These are phyloP conservation scores for Kluyveromyces aestuarii DNA, from an alignment of 805 yeast genomes.

Conservation along the genomic window DNA sequence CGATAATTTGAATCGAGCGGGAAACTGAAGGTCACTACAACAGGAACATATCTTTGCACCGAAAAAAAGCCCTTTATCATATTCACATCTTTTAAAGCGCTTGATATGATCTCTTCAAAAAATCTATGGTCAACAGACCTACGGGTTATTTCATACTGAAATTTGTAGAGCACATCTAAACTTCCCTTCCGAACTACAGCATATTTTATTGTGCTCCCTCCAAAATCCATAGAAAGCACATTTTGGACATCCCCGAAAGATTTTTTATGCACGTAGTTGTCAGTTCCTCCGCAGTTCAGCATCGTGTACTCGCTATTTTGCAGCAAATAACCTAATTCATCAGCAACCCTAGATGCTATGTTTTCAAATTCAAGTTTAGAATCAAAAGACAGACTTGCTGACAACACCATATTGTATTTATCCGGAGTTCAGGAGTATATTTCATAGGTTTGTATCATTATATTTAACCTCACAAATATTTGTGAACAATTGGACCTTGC, in stretches of 20 bases:
- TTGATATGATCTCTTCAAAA: conserved; percentile 9
- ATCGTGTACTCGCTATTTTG: conserved; percentile 14
- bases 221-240: conserved; percentile 19
- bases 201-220: conserved; percentile 21
- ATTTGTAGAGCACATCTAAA: conserved; percentile 3
- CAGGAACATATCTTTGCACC: conserved; percentile 6
- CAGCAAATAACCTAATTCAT: conserved; percentile 12
- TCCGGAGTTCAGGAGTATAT: neutral
- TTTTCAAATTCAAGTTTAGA: neutral
- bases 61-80: neutral
- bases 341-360: neutral
- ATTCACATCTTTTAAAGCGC: conserved; percentile 5
- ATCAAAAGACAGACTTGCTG: neutral
- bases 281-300: conserved; percentile 10
- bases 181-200: conserved; percentile 12
- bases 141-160: neutral
- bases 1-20: conserved; percentile 22
- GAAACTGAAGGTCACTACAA: conserved; percentile 28
- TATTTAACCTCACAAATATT: no score
- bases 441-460: neutral
- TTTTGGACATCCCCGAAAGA: neutral
- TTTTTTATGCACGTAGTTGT: neutral
- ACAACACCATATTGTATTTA: neutral
- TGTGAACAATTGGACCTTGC: no score
- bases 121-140: neutral